phyloP scores from a whole-genome alignment of 2,329 filamentous ascomycete genomes.

The Metarhizium anisopliae region DNA sequence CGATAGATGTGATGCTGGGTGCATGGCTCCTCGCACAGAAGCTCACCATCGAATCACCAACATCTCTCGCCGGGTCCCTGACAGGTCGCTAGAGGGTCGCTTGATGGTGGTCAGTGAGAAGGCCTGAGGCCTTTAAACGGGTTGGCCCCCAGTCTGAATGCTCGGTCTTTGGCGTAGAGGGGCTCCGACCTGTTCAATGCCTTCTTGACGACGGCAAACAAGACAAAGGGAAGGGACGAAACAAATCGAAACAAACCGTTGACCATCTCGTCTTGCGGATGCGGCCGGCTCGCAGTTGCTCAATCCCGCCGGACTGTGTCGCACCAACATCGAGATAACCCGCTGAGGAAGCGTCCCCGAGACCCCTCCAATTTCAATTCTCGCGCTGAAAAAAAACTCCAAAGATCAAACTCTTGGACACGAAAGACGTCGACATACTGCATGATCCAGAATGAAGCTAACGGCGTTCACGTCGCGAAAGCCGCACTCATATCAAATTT shows the following conservation, averaged over 20 bases:
- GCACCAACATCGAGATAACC: neutral
- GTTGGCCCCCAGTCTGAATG: conserved; percentile 12
- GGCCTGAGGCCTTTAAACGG: conserved; percentile 5
- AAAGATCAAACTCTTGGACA: neutral
- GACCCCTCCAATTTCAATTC: neutral
- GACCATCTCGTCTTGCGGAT: neutral
- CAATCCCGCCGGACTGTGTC: neutral
- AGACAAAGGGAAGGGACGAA: neutral
- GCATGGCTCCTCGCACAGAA: conserved; percentile 8
- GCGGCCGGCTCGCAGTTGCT: neutral
- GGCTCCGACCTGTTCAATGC: neutral
- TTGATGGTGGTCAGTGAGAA: neutral
- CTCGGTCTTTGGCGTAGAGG: too few relatives aligned
- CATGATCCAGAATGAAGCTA: conserved; percentile 1
- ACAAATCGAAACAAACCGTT: neutral
- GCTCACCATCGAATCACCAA: conserved; percentile 1
- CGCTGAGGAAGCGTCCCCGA: neutral
- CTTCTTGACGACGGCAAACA: neutral
- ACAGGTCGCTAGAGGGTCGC: neutral
- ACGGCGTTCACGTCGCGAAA: conserved; percentile 1
- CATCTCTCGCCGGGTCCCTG: conserved; percentile 10
- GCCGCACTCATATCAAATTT: conserved; percentile 36
- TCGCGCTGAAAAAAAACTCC: neutral
- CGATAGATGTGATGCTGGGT: conserved; percentile 4
- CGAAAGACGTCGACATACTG: neutral